Conservation (phyloP, 1,139 yeast species). For the Pichia sorboxylosa region DNA sequence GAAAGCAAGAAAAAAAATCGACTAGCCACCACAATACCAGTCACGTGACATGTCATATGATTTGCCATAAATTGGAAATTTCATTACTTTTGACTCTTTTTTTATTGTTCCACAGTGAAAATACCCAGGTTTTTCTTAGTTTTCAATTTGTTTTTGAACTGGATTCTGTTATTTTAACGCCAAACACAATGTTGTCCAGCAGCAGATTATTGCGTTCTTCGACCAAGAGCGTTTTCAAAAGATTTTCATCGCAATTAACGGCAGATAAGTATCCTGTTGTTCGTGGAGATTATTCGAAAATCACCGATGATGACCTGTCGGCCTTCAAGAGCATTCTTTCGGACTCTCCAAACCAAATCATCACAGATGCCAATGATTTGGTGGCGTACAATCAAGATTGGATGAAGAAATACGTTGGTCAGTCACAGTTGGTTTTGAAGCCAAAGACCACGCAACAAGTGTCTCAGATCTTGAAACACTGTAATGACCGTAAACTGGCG, state of each 20-base stretch:
- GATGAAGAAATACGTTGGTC: conserved; percentile 93
- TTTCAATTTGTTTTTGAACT: too few relatives aligned
- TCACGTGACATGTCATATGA: too few relatives aligned
- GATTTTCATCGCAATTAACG: conserved; percentile 3
- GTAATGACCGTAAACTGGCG: conserved; percentile 69
- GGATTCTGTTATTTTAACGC: too few relatives aligned
- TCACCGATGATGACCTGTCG: conserved; percentile 29
- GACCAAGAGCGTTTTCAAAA: neutral
- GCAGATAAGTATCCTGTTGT: conserved; percentile 11
- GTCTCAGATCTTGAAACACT: conserved; percentile 63
- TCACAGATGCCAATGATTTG: conserved; percentile 50
- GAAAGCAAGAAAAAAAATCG: too few relatives aligned
- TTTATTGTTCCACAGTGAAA: too few relatives aligned
- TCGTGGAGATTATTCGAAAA: conserved; percentile 6
- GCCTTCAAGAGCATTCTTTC: conserved; percentile 48
- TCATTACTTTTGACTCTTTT: too few relatives aligned
- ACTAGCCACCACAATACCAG: too few relatives aligned
- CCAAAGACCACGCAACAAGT: conserved; percentile 80
- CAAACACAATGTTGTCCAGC: too few relatives aligned
- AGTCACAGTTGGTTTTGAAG: conserved; percentile 67
- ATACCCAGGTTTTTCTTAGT: too few relatives aligned
- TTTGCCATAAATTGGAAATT: too few relatives aligned
- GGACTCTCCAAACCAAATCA: conserved; percentile 34
- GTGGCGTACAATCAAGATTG: conserved; percentile 79
- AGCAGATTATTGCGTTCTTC: too few relatives aligned